Base-by-base conservation (phyloP, 1,139 yeast species). In the Kodamaea suecica region DNA sequence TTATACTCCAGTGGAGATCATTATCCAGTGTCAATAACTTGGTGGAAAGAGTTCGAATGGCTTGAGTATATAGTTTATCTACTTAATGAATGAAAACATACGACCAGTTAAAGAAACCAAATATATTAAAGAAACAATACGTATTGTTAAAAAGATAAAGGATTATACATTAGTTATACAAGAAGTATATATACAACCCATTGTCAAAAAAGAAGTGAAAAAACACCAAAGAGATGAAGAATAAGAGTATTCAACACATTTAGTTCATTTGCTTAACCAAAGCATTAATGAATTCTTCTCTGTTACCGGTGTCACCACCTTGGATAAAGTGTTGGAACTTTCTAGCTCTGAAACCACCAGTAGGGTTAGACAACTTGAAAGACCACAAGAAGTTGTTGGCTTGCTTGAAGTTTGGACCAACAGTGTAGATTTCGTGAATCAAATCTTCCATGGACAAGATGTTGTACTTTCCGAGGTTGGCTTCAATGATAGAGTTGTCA, bases 311-410 rank as follows among this genome's bases (percentile, higher is more conserved):
- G 76, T 96, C 85, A 81, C 98, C 98, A 79, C 98, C 97, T 80
- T 90, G 97, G 80, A 92, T 86, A 71, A 86, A 92, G 79, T 92
- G 98, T 80, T 83, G 84, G 95, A 92, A 92, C 83, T 92, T 92
- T 84, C 97, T 88, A 55, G 88, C 86, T 77, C 97, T 95, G 97
- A 96, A 92, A 73, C 98, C 98, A 72, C 98, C 98, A 70, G 81
- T 80, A 70, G 98, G 98, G 84, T 87, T 88, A 62, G 97, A 88
- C 68, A 92, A 84, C 82, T 90, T 85, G 95, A 92, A 92, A 76
- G 98, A 98, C 97, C 97, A 92, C 76, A 92, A 80, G 81, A 92
- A 92, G 97, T 92, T 92, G 88, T 87, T 85, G 61, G 88, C 98
- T 80, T 92, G 97, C 82, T 92, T 92, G 90, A 92, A 92, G 92